A percentile compares a stretch with the other conserved stretches of the same genome.
Conservation (phyloP, 2,329 filamentous ascomycete species). For the Fusarium buharicum region DNA sequence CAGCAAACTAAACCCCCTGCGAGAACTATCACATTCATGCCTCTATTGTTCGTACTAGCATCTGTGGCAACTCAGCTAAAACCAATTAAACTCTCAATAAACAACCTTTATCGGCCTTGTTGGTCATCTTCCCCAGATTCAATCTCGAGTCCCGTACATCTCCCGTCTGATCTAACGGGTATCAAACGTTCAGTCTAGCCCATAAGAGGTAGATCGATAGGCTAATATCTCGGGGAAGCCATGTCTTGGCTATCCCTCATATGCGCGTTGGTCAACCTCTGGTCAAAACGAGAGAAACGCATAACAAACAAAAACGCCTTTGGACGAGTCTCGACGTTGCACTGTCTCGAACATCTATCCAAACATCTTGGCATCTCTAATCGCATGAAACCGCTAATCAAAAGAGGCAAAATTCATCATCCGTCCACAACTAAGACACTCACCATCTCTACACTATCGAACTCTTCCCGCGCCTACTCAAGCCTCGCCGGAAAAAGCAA, state of each 20-base stretch:
- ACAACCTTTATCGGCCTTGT: too few species aligned
- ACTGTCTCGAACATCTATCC: not conserved
- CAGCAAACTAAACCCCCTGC: too few species aligned
- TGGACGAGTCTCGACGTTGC: slow-evolving; percentile 6
- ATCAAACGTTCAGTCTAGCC: slow-evolving; percentile 3
- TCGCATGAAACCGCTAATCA: not conserved
- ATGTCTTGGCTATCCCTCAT: not conserved
- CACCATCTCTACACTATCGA: slow-evolving; percentile 3
- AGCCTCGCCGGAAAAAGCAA: slow-evolving; percentile 5
- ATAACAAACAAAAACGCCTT: slow-evolving; percentile 3
- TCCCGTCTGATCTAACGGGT: slow-evolving; percentile 1
- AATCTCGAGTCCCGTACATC: not conserved
- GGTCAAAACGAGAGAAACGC: not conserved
- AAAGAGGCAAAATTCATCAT: slow-evolving; percentile 12
- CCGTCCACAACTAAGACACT: too few species aligned
- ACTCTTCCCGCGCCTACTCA: too few species aligned
- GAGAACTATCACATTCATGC: too few species aligned
- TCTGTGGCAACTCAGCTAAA: too few species aligned
- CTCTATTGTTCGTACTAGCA: too few species aligned
- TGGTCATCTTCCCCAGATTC: not conserved
- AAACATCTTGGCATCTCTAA: not conserved
- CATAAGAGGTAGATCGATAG: slow-evolving; percentile 2
- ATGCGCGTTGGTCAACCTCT: not conserved
- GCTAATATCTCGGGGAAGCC: not conserved
- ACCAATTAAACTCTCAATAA: too few species aligned